Conservation (phyloP, 257 asterid species). For the Henckelia pumila region DNA sequence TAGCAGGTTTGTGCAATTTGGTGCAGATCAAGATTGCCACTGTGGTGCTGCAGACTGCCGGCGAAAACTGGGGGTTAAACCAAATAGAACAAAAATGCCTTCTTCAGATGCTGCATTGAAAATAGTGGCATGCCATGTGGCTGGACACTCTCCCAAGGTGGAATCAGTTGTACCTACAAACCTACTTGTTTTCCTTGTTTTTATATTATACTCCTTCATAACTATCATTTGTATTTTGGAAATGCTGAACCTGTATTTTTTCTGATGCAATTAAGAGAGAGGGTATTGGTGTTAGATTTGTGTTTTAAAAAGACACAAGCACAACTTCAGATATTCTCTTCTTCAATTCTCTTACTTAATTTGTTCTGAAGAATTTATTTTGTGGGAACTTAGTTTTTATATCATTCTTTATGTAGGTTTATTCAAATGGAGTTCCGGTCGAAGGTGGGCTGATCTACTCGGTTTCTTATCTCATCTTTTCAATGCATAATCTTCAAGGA, state of each 20-base stretch:
- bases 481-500: neutral
- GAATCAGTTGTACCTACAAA: conserved; percentile 45
- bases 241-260: neutral
- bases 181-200: conserved; percentile 35
- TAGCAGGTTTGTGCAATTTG: conserved; percentile 99
- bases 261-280: neutral
- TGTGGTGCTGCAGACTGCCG: conserved; percentile 89
- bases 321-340: neutral
- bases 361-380: conserved; percentile 17
- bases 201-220: neutral
- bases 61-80: conserved; percentile 82
- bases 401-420: conserved; percentile 41
- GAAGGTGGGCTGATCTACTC: conserved; percentile 46
- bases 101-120: conserved; percentile 75
- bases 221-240: conserved; percentile 7
- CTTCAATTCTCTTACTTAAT: conserved; percentile 4
- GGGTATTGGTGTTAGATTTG: neutral
- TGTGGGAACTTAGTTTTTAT: conserved; percentile 29
- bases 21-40: conserved; percentile 96
- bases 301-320: neutral
- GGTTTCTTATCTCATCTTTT: conserved; percentile 2
- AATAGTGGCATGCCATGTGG: conserved; percentile 63
- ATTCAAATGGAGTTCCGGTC: conserved; percentile 49
- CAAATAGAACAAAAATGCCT: conserved; percentile 53
- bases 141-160: conserved; percentile 47